A percentile compares a stretch with the other conserved stretches of the same genome.
phyloP scores from a whole-genome alignment of 176 grass and related monocot species.

The Oropetium thomaeum region DNA sequence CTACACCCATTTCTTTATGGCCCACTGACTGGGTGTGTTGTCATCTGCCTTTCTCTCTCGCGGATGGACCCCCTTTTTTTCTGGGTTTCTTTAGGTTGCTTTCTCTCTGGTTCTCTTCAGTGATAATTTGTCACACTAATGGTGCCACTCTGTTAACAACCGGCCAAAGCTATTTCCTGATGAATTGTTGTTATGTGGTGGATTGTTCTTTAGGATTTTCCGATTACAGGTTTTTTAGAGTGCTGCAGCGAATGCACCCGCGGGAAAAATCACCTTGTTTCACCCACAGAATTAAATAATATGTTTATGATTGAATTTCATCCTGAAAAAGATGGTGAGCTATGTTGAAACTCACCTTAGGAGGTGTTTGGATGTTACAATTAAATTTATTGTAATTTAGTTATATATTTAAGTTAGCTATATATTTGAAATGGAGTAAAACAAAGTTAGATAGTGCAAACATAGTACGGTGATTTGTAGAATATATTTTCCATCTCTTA shows the following conservation, averaged over 20 bases:
- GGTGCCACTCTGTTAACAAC: neutral
- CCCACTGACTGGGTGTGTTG: neutral
- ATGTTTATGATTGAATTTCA: neutral
- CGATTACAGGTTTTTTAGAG: too few relatives aligned
- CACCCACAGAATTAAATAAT: neutral
- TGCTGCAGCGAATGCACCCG: neutral
- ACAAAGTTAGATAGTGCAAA: too few relatives aligned
- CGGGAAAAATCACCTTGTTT: neutral
- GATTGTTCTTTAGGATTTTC: neutral
- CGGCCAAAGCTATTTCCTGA: neutral
- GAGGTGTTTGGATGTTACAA: too few relatives aligned
- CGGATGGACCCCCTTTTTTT: neutral
- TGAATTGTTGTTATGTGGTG: neutral
- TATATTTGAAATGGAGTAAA: too few relatives aligned
- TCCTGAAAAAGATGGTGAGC: too few relatives aligned
- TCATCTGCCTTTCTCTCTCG: neutral
- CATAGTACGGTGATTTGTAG: too few relatives aligned
- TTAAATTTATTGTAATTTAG: too few relatives aligned
- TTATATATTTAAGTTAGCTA: too few relatives aligned
- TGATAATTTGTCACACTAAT: constrained; percentile 9
- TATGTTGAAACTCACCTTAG: too few relatives aligned
- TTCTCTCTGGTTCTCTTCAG: constrained; percentile 14
- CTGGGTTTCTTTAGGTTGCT: neutral
- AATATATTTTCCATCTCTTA: too few relatives aligned
- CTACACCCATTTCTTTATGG: constrained; percentile 12